Evolutionary conservation across 2,329 filamentous ascomycete species (phyloP), one percentile per base, ranked within the genome.

Genomic region (Colletotrichum agaves): DNA sequence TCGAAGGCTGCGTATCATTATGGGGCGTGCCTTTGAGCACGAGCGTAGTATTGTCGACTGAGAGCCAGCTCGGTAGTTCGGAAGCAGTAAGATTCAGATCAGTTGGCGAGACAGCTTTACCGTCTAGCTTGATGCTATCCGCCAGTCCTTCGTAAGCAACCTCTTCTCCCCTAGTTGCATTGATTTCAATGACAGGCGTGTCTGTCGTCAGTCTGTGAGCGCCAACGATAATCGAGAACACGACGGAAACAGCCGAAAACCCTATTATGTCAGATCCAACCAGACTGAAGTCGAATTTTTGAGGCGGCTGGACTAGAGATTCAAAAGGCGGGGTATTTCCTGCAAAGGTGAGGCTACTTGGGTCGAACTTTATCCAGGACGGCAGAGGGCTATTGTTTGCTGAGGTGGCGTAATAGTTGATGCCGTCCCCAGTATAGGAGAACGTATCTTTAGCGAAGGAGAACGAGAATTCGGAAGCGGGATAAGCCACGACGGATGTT

Each of bases 231-330:
- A 97, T 85, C 5, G 89, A 88, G 76, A 97, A 97, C 0, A 82
- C 80, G 59, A 91, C 75, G 2, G 86, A 85, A 10, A 86, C 84
- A 1, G 89, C 90, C 5, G 91, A 87, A 75, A 94, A 97, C 1
- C 92, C 93, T n/a, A 87, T 81, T 17, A 93, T 87, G 74, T 97
- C 92, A 1, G 92, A 95, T 1, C 92, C 93, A 57, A 96, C 88
- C 6, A 97, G 81, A 68, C 88, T 84, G 64, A 97, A 85, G 19
- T 85, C 85, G 73, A 94, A 96, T 0, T 82, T 85, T 74, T 97
- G 91, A 3, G 93, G 90, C 7, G 89, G 88, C 35, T 90, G 86
- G 39, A 88, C 79, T 10, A 91, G 81, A 31, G 87, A 88, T 65
- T 87, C 85, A 52, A 89, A 82, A 1, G 88, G 80, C 1, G 93